Percentiles rank a stretch among this genome's conserved stretches.
phyloP scores from a whole-genome alignment of 164 flowering plant genomes.

The Vitis riparia region DNA sequence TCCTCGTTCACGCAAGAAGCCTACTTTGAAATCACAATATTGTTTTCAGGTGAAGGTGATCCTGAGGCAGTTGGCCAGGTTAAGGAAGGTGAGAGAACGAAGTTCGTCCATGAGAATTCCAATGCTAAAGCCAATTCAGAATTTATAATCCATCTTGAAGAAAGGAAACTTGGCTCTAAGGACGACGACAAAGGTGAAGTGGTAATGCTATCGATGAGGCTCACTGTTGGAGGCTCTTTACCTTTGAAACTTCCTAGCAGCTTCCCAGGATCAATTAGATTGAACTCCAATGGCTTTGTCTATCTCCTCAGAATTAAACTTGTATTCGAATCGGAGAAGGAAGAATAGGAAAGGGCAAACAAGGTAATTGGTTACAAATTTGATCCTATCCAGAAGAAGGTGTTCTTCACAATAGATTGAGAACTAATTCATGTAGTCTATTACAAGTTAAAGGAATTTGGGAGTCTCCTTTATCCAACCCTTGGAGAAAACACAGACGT shows the following conservation, averaged over 20 bases:
- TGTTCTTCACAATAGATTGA: constrained; percentile 74
- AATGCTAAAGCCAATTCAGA: constrained; percentile 32
- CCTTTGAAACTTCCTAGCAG: constrained; percentile 63
- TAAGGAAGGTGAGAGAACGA: constrained; percentile 57
- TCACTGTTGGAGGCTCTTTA: constrained; percentile 46
- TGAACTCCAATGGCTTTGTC: constrained; percentile 73
- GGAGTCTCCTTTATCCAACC: constrained; percentile 74
- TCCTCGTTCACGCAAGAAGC: constrained; percentile 88
- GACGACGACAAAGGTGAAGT: constrained; percentile 29
- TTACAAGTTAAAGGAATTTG: constrained; percentile 74
- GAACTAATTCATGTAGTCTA: constrained; percentile 59
- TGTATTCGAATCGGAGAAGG: constrained; percentile 48
- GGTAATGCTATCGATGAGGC: constrained; percentile 50
- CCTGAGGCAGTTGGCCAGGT: constrained; percentile 4
- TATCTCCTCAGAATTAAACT: constrained; percentile 68
- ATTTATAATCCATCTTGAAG: constrained; percentile 34
- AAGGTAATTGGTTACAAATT: constrained; percentile 86
- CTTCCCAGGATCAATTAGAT: constrained; percentile 75
- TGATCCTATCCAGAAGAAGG: constrained; percentile 69
- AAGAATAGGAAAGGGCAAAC: constrained; percentile 50
- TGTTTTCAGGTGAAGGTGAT: constrained; percentile 22
- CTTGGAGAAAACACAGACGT: constrained; percentile 66
- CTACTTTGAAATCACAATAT: constrained; percentile 76
- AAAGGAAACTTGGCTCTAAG: constrained; percentile 25
- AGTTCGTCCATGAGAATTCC: constrained; percentile 48